These are phyloP conservation scores for Nicotiana knightiana DNA, from an alignment of 257 asterid genomes.

Conservation along the genomic window DNA sequence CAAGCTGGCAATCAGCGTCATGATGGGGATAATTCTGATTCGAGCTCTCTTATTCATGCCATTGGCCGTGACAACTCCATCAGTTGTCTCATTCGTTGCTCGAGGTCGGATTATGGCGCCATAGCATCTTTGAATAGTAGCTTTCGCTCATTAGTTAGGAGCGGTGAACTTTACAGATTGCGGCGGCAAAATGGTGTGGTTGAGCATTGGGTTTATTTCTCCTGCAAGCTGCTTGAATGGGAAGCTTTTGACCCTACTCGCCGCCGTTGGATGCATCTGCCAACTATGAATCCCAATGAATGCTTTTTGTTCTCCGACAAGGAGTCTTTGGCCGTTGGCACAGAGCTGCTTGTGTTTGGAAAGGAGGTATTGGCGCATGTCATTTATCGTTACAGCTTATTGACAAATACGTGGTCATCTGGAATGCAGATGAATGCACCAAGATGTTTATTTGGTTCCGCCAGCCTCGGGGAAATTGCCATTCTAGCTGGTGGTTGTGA, in stretches of 20 bases:
- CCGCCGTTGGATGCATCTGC: conserved; percentile 88
- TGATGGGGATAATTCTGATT: conserved; percentile 40
- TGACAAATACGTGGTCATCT: conserved; percentile 80
- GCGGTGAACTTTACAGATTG: conserved; percentile 62
- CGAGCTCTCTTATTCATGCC: conserved; percentile 57
- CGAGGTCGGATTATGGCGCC: conserved; percentile 80
- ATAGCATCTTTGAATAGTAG: conserved; percentile 64
- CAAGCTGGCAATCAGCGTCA: conserved; percentile 11
- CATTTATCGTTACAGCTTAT: conserved; percentile 64
- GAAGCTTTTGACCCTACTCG: conserved; percentile 87
- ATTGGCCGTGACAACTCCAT: conserved; percentile 85
- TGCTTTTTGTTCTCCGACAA: conserved; percentile 72
- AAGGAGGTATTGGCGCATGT: conserved; percentile 61
- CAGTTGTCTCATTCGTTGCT: conserved; percentile 63
- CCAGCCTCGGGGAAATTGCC: conserved; percentile 78
- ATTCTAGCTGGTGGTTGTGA: conserved; percentile 93
- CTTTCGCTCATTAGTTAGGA: conserved; percentile 63
- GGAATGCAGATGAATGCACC: conserved; percentile 83
- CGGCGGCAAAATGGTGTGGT: conserved; percentile 55
- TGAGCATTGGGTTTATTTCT: conserved; percentile 96
- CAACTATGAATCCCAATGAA: conserved; percentile 63
- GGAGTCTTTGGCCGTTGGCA: conserved; percentile 95
- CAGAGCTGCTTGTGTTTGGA: conserved; percentile 93
- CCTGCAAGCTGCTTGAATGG: conserved; percentile 95
- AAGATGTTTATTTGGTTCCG: conserved; percentile 78